Evolutionary conservation across 441 rosid species (phyloP).

Genomic region (Erodium trifolium): DNA sequence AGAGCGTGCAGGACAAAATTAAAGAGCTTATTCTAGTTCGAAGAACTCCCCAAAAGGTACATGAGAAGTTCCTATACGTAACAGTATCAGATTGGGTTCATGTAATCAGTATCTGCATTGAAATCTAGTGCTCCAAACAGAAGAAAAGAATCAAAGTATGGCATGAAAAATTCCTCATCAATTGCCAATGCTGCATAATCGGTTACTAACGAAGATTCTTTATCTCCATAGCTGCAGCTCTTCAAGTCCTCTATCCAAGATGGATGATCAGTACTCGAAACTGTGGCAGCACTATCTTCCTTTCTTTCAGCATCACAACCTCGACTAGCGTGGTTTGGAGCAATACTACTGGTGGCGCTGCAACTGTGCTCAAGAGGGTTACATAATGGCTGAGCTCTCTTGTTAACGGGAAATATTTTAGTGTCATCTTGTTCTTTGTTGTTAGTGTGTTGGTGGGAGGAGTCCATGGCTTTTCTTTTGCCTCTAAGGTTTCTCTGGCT

Average conservation of each 20-base stretch:
- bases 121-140: background rate
- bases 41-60: background rate
- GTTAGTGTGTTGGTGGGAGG: background rate
- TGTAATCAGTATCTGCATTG: background rate
- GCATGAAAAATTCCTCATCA: conserved; percentile 1
- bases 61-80: background rate
- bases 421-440: background rate
- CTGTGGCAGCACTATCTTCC: background rate
- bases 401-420: background rate
- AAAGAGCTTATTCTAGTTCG: background rate
- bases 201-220: background rate
- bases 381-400: background rate
- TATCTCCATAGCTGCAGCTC: background rate
- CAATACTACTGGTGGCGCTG: background rate
- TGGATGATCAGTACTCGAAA: background rate
- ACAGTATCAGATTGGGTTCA: background rate
- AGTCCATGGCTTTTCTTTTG: conserved; percentile 32
- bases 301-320: background rate
- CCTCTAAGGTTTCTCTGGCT: conserved; percentile 36
- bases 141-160: conserved; percentile 10
- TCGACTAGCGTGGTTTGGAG: background rate
- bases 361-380: background rate
- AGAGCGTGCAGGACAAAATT: background rate
- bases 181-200: background rate
- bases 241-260: background rate